Percentiles rank a stretch among this genome's conserved stretches.
These are phyloP conservation scores for Chrysoporthe puriensis DNA, from an alignment of 2,329 filamentous ascomycete species.

Conservation along the genomic window DNA sequence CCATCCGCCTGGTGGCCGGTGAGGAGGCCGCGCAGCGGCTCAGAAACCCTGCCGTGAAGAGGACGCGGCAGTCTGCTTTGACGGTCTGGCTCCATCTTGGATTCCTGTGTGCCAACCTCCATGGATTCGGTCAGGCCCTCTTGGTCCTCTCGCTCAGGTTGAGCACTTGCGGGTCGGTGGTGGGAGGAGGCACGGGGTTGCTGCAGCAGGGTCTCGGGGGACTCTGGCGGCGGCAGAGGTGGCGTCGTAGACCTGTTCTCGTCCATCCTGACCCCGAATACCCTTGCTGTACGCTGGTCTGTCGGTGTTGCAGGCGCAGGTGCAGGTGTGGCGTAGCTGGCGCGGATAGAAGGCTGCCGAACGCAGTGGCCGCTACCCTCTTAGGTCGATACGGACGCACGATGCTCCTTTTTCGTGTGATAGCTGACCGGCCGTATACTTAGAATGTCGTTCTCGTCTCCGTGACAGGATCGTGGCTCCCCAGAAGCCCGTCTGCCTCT, in stretches of 20 bases:
- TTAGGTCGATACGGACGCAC: neutral
- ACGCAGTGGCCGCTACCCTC: neutral
- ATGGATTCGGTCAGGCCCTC: neutral
- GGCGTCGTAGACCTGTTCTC: conserved; percentile 26
- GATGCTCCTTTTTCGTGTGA: neutral
- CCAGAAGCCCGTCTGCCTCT: neutral
- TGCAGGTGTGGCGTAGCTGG: neutral
- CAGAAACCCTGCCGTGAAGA: conserved; percentile 20
- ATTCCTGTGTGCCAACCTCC: conserved; percentile 9
- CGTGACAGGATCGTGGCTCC: neutral
- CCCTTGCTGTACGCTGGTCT: neutral
- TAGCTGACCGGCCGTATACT: neutral
- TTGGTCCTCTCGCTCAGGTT: conserved; percentile 11
- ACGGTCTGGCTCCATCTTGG: conserved; percentile 24
- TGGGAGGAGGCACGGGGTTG: neutral
- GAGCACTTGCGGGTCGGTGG: conserved; percentile 1
- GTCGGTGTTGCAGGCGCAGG: neutral
- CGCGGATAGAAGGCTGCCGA: neutral
- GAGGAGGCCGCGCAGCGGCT: conserved; percentile 25
- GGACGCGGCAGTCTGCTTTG: conserved; percentile 31
- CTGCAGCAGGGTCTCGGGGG: conserved; percentile 6
- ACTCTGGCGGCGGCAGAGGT: conserved; percentile 26
- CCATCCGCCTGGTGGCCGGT: conserved; percentile 36
- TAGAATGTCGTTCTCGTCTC: neutral
- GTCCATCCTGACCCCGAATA: conserved; percentile 17